Percentiles rank a stretch among this genome's conserved stretches.
Conservation (phyloP, 1,284 basidiomycete genomes). For the Tranzscheliella williamsii region DNA sequence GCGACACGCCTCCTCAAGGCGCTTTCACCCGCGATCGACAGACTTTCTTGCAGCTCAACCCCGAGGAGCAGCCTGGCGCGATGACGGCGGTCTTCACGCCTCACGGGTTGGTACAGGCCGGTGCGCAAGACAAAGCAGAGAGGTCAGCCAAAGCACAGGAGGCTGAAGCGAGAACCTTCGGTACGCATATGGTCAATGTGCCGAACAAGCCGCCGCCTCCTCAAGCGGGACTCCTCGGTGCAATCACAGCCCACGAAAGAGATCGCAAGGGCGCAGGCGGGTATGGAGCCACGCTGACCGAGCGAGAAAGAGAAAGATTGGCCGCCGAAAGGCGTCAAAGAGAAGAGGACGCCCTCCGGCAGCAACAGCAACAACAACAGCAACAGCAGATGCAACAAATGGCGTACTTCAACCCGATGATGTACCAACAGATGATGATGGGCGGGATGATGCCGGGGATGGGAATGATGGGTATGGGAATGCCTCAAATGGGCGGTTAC, state of each 20-base stretch:
- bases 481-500: conserved; percentile 26
- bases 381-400: conserved; percentile 79
- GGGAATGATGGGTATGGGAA: conserved; percentile 63
- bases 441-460: conserved; percentile 62
- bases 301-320: conserved; percentile 84
- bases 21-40: conserved; percentile 30
- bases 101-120: conserved; percentile 89
- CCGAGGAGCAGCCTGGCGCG: conserved; percentile 53
- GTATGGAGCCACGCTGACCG: conserved; percentile 88
- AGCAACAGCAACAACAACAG: conserved; percentile 78
- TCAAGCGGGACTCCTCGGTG: conserved; percentile 90
- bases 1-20: conserved; percentile 34
- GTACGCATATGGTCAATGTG: conserved; percentile 87
- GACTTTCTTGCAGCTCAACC: conserved; percentile 54
- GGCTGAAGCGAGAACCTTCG: conserved; percentile 83
- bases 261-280: conserved; percentile 93
- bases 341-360: conserved; percentile 85
- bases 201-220: conserved; percentile 91
- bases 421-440: conserved; percentile 47
- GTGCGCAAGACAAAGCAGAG: conserved; percentile 91
- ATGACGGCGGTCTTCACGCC: conserved; percentile 73
- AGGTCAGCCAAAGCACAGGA: conserved; percentile 93
- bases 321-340: conserved; percentile 71
- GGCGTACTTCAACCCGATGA: conserved; percentile 72
- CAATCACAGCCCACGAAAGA: conserved; percentile 90